A percentile compares a stretch with the other conserved stretches of the same genome.
These are phyloP conservation scores for Brassica hybrid DNA, from an alignment of 441 rosid species.

Conservation along the genomic window DNA sequence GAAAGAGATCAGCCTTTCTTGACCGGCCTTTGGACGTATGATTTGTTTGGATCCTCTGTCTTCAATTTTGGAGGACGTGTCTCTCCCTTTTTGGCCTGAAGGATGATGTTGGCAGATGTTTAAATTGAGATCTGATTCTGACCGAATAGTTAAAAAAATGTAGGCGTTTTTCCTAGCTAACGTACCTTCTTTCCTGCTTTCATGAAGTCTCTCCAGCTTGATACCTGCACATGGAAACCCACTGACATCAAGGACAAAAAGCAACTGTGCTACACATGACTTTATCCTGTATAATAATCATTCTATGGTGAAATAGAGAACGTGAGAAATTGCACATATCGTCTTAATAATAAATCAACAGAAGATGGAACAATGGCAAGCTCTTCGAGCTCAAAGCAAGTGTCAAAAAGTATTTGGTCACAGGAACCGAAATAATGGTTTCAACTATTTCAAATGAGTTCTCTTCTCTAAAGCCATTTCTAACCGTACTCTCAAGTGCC, in stretches of 20 bases:
- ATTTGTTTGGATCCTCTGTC: constrained; percentile 98
- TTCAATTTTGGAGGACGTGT: constrained; percentile 92
- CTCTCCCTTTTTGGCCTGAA: constrained; percentile 95
- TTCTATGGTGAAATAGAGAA: neutral
- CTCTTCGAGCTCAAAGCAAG: neutral
- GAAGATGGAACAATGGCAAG: constrained; percentile 7
- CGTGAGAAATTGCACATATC: constrained; percentile 11
- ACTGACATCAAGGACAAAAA: constrained; percentile 9
- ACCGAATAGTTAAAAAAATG: neutral
- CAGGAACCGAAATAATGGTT: neutral
- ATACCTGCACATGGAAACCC: constrained; percentile 59
- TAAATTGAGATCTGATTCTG: neutral
- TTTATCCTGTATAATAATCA: neutral
- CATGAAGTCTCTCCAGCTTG: constrained; percentile 99
- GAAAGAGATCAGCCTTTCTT: constrained; percentile 66
- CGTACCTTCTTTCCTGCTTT: constrained; percentile 72
- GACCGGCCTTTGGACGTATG: constrained; percentile 96
- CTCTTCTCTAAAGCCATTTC: neutral
- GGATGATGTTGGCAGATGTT: neutral
- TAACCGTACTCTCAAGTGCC: neutral
- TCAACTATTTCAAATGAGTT: neutral
- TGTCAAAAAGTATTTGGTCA: neutral
- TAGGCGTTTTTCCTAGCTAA: neutral
- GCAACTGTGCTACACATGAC: too few relatives aligned
- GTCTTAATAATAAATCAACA: neutral